Base-by-base conservation (phyloP, 78 protist species). In the Cavenderia fasciculata region DNA sequence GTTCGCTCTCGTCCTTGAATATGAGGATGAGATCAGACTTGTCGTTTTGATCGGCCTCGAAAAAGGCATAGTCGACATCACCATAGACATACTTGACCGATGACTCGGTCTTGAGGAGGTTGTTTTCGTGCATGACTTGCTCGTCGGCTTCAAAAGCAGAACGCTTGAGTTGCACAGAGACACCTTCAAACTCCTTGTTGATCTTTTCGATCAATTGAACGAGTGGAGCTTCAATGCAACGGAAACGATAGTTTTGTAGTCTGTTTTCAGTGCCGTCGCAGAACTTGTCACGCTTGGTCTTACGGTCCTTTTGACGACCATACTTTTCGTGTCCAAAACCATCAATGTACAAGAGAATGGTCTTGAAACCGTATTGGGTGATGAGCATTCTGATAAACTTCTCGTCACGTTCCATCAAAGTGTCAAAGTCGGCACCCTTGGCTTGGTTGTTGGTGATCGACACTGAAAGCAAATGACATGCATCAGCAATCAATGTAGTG, bases 221-320 rank as follows among this genome's bases (percentile, higher is more conserved):
- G 3, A 63, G n/a, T 43, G 38, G 38, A 38, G 72, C 51, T 8
- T 63, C 72, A 40, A 63, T 63, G 47, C 72, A 63, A 63, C 72
- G 72, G 72, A 63, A 63, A 33, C 72, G 44, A 40, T 63, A 63
- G 44, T 1, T 34, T n/a, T n/a, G n/a, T n/a, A n/a, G n/a, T n/a
- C n/a, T n/a, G n/a, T n/a, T n/a, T n/a, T n/a, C n/a, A n/a, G n/a
- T n/a, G n/a, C n/a, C n/a, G n/a, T n/a, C n/a, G n/a, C n/a, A n/a
- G n/a, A n/a, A n/a, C n/a, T n/a, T n/a, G n/a, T n/a, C n/a, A n/a
- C n/a, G n/a, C n/a, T n/a, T n/a, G n/a, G n/a, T n/a, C n/a, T n/a
- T n/a, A n/a, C n/a, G n/a, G n/a, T n/a, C n/a, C n/a, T n/a, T n/a
- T n/a, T n/a, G n/a, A n/a, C n/a, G n/a, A n/a, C n/a, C n/a, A n/a